Evolutionary conservation across 352 stramenopile genomes (phyloP), one percentile per base, ranked within the genome.

Genomic region (Phytophthora boehmeriae): DNA sequence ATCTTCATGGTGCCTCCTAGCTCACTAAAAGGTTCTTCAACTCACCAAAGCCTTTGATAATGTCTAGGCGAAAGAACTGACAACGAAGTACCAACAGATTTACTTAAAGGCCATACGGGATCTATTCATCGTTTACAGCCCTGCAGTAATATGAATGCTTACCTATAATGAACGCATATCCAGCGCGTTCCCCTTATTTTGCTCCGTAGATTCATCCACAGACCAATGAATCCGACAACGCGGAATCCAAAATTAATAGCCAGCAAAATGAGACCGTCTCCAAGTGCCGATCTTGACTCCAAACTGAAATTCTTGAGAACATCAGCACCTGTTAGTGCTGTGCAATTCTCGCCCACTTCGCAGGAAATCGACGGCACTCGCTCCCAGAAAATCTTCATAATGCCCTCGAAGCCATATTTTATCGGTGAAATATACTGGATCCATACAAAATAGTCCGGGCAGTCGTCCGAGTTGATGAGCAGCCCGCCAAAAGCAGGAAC

Each of bases 351-450:
- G n/a, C 25, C 25, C 3, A 30, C 25, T 30, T 69, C 16, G 53
- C 78, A 88, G 11, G 73, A 39, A 16, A 88, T 88, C 0, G 42
- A 23, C 2, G 53, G 25, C 6, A 85, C 57, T 9, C 66, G 34
- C 2, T 59, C 23, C 78, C 78, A 88, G 54, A 71, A 86, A 32
- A 80, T 70, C 23, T 77, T 80, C 68, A 83, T 86, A 14, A 81
- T 17, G 1, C 66, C 78, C 23, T 78, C 71, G 35, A 74, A 86
- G 32, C 73, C 68, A 51, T 77, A 83, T 38, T 78, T 79, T 35
- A 85, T 62, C 1, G 73, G 76, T 11, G 75, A 88, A 0, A 85
- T 23, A 47, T 78, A 79, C 34, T 74, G 39, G 27, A 85, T 54
- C 78, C 78, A 87, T 1, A 68, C 34, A 28, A 86, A 76, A 46